These are phyloP conservation scores for Corynascus novoguineensis DNA, from an alignment of 495 filamentous ascomycete genomes.

Conservation along the genomic window DNA sequence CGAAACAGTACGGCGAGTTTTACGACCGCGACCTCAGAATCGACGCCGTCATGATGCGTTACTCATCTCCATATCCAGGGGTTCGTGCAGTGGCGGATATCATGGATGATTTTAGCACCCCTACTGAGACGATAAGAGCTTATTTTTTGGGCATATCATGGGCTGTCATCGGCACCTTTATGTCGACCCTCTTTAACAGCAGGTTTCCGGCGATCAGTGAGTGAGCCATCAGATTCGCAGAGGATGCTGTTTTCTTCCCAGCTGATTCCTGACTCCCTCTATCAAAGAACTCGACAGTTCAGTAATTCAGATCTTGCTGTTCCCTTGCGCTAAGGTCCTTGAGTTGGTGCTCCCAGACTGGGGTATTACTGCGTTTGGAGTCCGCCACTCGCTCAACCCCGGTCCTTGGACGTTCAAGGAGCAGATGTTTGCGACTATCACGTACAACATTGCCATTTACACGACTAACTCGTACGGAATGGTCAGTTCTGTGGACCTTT, in stretches of 20 bases:
- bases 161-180: constrained; percentile 35
- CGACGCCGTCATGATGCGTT: constrained; percentile 36
- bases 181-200: constrained; percentile 39
- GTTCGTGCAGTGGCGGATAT: constrained; percentile 41
- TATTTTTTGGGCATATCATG: constrained; percentile 39
- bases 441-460: constrained; percentile 32
- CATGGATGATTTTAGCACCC: constrained; percentile 29
- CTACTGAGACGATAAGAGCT: constrained; percentile 36
- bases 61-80: constrained; percentile 42
- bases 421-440: constrained; percentile 39
- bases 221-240: too few species aligned
- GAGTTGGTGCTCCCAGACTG: constrained; percentile 29
- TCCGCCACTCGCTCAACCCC: constrained; percentile 35
- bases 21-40: constrained; percentile 36
- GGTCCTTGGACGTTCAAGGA: constrained; percentile 44
- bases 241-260: not conserved
- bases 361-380: constrained; percentile 26
- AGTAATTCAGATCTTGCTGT: constrained; percentile 38
- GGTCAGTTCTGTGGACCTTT: constrained; percentile 3
- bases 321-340: constrained; percentile 33
- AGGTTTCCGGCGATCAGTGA: constrained; percentile 33
- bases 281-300: constrained; percentile 27
- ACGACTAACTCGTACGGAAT: constrained; percentile 33
- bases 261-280: not conserved
- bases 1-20: constrained; percentile 33